Base-by-base conservation (phyloP, 768 basidiomycete species). In the Agaricus subrufescens region DNA sequence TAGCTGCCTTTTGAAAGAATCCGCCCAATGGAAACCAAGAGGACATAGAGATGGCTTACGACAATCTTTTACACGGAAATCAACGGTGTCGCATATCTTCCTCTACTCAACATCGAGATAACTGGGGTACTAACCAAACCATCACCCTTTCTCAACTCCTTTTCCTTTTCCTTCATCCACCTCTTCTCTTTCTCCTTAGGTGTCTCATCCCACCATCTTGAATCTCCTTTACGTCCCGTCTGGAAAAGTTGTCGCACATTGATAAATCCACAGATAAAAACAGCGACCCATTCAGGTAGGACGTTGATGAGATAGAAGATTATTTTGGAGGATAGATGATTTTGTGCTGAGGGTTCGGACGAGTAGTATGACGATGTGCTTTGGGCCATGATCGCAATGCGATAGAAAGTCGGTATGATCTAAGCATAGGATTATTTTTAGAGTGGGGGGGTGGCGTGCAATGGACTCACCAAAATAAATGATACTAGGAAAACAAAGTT, bases 231-330 rank as follows among this genome's bases (percentile, higher is more conserved):
- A 39, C 58, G 44, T n/a, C 67, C 69, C 9, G 65, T 67, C 30
- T 61, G 57, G 49, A 67, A 69, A n/a, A 67, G 61, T 11, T 64
- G 56, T 26, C 62, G 61, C 11, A 71, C 60, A 29, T 71, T 68
- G 37, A 65, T 62, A 15, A 39, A 43, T 37, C 61, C 59, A 25
- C 67, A 50, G 23, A 68, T 31, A n/a, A 58, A 61, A 15, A 57
- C 60, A 1, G 63, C 63, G 39, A 65, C 31, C 66, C 67, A 71
- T 49, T 73, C 73, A 1, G 70, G 71, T 8, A 74, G 53, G 37
- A 74, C 60, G 47, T 71, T 68, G 29, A 73, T 56, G 23, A 69
- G 40, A 51, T 74, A 74, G 54, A 74, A 73, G 8, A 56, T 52
- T 3, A 60, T 62, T 57, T 73, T 73, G 43, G 65, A 67, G 0